Conservation (phyloP, 352 stramenopile genomes). For the Pythium angustatum region DNA sequence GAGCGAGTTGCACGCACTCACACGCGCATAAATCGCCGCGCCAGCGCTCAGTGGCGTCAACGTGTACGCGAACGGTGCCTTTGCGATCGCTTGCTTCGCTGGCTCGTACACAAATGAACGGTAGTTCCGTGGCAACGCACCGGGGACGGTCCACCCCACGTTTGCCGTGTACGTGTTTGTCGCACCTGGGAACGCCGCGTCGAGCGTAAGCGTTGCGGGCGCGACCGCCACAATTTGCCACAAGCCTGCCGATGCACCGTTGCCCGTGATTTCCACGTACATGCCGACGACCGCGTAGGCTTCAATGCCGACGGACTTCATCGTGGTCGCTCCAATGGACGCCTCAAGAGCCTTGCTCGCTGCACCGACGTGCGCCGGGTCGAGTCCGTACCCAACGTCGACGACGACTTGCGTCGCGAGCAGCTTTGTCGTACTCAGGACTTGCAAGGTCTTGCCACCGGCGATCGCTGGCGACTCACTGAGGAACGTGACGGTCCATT, state of each 20-base stretch:
- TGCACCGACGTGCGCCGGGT: conserved; percentile 51
- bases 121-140: conserved; percentile 53
- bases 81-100: neutral
- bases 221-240: conserved; percentile 50
- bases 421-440: conserved; percentile 46
- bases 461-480: conserved; percentile 46
- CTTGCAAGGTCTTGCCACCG: conserved; percentile 40
- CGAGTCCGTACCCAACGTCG: conserved; percentile 45
- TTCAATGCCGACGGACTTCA: conserved; percentile 44
- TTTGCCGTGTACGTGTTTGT: conserved; percentile 40
- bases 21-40: conserved; percentile 79
- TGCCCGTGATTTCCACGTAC: conserved; percentile 50
- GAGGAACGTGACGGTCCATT: conserved; percentile 82
- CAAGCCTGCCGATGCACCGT: conserved; percentile 36
- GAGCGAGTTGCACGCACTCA: conserved; percentile 90
- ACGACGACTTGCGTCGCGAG: conserved; percentile 30
- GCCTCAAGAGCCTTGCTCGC: conserved; percentile 35
- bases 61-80: conserved; percentile 43
- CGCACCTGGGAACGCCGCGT: conserved; percentile 39
- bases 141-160: conserved; percentile 70
- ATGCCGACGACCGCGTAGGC: conserved; percentile 45
- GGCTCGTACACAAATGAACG: conserved; percentile 42
- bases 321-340: conserved; percentile 31
- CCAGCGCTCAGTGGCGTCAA: conserved; percentile 74
- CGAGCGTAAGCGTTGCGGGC: conserved; percentile 56